A percentile compares a stretch with the other conserved stretches of the same genome.
phyloP scores from a whole-genome alignment of 1,284 basidiomycete genomes.

The Austroboletus novae-zelandiae region DNA sequence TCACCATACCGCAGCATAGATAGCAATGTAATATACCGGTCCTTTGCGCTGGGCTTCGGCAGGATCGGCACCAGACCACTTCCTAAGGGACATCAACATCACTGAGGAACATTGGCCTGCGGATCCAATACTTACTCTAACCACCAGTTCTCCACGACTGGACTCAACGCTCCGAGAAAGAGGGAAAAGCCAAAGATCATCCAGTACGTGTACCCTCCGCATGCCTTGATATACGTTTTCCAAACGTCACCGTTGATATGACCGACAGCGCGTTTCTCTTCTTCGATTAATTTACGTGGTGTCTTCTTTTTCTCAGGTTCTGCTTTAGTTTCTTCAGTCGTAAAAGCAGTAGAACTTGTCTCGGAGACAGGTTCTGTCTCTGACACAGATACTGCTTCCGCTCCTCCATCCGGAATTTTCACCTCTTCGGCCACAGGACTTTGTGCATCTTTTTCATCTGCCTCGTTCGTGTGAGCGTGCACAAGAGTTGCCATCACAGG shows the following conservation, averaged over 20 bases:
- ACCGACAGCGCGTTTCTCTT: slow-evolving; percentile 86
- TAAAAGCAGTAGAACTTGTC: slow-evolving; percentile 47
- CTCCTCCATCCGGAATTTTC: slow-evolving; percentile 4
- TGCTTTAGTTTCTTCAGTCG: slow-evolving; percentile 25
- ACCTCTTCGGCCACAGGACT: slow-evolving; percentile 10
- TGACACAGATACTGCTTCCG: slow-evolving; percentile 5
- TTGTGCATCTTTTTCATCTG: slow-evolving; percentile 28
- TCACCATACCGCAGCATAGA: slow-evolving; percentile 66
- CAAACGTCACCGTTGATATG: slow-evolving; percentile 79
- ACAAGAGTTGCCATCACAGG: slow-evolving; percentile 66
- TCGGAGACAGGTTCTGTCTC: slow-evolving; percentile 43
- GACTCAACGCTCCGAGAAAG: slow-evolving; percentile 64
- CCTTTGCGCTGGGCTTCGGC: slow-evolving; percentile 41
- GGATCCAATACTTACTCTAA: slow-evolving; percentile 48
- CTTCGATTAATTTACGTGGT: slow-evolving; percentile 85
- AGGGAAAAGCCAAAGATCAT: slow-evolving; percentile 58
- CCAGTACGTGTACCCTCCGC: slow-evolving; percentile 73
- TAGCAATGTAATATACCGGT: slow-evolving; percentile 70
- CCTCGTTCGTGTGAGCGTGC: slow-evolving; percentile 50
- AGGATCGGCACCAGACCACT: slow-evolving; percentile 60
- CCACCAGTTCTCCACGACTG: slow-evolving; percentile 85
- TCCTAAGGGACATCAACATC: slow-evolving; percentile 36
- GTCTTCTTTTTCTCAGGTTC: slow-evolving; percentile 59
- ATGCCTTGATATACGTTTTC: slow-evolving; percentile 74
- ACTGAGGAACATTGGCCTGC: not conserved